Base-by-base conservation (phyloP, 2,329 filamentous ascomycete genomes). In the Fusarium napiforme region DNA sequence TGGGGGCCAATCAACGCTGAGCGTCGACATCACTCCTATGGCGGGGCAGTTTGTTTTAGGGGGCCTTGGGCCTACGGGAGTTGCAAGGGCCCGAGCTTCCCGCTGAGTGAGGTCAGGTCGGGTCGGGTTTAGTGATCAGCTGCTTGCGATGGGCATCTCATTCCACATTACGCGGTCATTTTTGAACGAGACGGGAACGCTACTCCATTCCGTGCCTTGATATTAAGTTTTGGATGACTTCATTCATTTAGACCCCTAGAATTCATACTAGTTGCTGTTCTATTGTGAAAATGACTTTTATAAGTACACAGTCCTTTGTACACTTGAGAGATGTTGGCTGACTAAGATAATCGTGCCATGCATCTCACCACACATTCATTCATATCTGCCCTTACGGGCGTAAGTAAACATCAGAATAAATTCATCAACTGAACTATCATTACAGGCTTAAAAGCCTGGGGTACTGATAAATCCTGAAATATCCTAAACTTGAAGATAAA, bases 1-100 rank as follows among this genome's bases (percentile, higher is more conserved):
- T n/a, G 34, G 23, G 34, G 32, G n/a, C 70, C 75, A 77, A 77
- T 77, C 60, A 66, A 30, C n/a, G 30, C 34, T 32, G 36, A 21
- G 23, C 21, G 40, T 60, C 67, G 74, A 76, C 75, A 76, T 75
- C 57, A 68, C 63, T 61, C 52, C 69, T 52, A 43, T 67, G 60
- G 64, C 37, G 58, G 65, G 61, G 71, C 47, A 53, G 36, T 60
- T 60, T 58, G 70, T 60, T 72, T 71, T 70, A 70, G 71, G 71
- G 32, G 32, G 12, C 32, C 12, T 14, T 12, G 32, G 67, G 58
- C 47, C 30, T 30, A n/a, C 26, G 36, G 58, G 50, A 26, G 26
- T 39, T 30, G 14, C 18, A 23, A 5, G 40, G 37, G 58, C 12
- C 52, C 53, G 60, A 46, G 52, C 37, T 60, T 28, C 21, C 58